Evolutionary conservation across 2,329 filamentous ascomycete genomes (phyloP).

Genomic region (Rhexocercosporidium sp.): DNA sequence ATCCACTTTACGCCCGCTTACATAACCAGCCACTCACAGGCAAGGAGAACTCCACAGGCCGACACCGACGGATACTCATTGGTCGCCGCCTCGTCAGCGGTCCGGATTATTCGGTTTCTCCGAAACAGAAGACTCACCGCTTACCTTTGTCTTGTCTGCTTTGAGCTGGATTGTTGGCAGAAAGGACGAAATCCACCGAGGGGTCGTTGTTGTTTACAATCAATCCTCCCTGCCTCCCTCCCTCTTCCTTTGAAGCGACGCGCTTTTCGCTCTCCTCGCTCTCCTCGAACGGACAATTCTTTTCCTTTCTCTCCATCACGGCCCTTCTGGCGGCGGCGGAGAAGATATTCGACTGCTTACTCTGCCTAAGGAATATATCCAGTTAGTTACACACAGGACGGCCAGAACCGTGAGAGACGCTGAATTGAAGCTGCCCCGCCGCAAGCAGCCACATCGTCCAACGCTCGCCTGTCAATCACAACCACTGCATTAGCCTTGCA

Average conservation of each 20-base stretch:
- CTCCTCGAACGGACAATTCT: no score
- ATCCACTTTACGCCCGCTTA: background rate
- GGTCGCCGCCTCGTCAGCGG: background rate
- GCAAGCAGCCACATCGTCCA: no score
- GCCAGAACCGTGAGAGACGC: no score
- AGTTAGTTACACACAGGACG: no score
- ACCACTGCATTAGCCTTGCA: conserved; percentile 36
- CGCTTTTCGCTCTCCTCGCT: no score
- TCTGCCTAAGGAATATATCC: no score
- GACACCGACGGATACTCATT: background rate
- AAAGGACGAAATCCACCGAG: background rate
- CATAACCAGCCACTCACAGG: background rate
- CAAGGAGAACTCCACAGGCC: background rate
- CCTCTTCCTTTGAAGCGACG: no score
- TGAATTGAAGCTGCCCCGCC: no score
- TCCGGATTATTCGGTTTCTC: background rate
- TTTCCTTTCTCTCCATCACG: no score
- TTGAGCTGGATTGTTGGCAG: background rate
- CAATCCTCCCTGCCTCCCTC: background rate
- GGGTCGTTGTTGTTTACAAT: conserved; percentile 3
- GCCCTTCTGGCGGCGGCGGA: no score
- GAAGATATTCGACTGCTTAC: no score
- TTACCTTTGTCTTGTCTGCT: background rate
- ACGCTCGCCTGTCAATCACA: conserved; percentile 16
- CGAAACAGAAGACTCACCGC: background rate